Percentiles rank a stretch among this genome's conserved stretches.
These are phyloP conservation scores for Macadamia tetraphylla DNA, from an alignment of 164 flowering plant genomes.

Conservation along the genomic window DNA sequence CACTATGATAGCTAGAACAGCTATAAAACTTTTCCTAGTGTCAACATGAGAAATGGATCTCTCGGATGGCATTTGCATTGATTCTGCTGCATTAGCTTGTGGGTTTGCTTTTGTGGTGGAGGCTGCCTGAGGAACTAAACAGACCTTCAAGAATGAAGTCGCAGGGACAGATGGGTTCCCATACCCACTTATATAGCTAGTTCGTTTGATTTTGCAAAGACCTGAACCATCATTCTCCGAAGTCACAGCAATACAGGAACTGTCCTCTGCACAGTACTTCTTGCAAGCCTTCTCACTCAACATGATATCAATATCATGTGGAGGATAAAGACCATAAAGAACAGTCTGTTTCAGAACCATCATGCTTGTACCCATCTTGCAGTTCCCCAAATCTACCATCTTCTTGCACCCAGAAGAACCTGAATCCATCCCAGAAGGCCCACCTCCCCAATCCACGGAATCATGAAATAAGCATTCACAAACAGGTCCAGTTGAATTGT, in stretches of 20 bases:
- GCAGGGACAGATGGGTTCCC: constrained; percentile 28
- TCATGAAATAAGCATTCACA: constrained; percentile 38
- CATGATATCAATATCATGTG: constrained; percentile 40
- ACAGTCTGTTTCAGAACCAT: constrained; percentile 33
- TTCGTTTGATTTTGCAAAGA: constrained; percentile 42
- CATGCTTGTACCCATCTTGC: constrained; percentile 41
- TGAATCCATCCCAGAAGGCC: constrained; percentile 9
- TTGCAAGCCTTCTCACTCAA: constrained; percentile 38
- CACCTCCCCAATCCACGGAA: constrained; percentile 21
- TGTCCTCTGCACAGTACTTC: constrained; percentile 34
- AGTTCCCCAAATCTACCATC: constrained; percentile 47
- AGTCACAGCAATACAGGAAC: constrained; percentile 43
- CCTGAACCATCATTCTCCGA: constrained; percentile 58
- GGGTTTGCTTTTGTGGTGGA: constrained; percentile 26
- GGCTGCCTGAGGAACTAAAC: constrained; percentile 51
- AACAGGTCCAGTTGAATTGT: constrained; percentile 34
- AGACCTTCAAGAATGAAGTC: constrained; percentile 42
- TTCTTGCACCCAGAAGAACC: constrained; percentile 33
- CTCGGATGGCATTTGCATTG: constrained; percentile 9
- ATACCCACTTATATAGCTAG: constrained; percentile 44
- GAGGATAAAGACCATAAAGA: constrained; percentile 54
- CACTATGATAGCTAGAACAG: constrained; percentile 27
- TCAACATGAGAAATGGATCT: constrained; percentile 3
- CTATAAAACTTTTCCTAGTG: constrained; percentile 17
- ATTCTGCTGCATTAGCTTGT: constrained; percentile 7